Percentiles rank a stretch among this genome's conserved stretches.
These are phyloP conservation scores for Hondaea fermentalgiana DNA, from an alignment of 108 stramenopile genomes.

Conservation along the genomic window DNA sequence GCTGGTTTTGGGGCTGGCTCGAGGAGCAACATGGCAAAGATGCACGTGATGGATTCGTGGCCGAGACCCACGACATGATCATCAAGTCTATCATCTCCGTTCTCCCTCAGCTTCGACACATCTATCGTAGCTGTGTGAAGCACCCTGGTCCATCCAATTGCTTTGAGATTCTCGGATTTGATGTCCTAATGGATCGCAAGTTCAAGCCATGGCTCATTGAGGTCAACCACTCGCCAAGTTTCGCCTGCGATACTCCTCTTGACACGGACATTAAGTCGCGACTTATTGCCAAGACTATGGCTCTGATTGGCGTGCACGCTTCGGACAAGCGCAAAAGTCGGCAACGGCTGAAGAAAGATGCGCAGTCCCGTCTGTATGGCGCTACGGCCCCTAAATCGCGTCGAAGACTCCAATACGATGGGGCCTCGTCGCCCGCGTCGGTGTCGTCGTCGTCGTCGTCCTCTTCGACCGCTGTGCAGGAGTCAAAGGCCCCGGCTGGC, in stretches of 20 bases:
- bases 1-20: constrained; percentile 63
- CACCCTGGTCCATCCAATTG: neutral
- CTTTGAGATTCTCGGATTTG: constrained; percentile 70
- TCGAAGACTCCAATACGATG: neutral
- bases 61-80: constrained; percentile 58
- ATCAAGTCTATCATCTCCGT: constrained; percentile 58
- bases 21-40: constrained; percentile 35
- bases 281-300: constrained; percentile 10
- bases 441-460: neutral
- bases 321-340: neutral
- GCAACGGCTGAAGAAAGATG: neutral
- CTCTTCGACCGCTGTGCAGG: neutral
- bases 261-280: constrained; percentile 40
- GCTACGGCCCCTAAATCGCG: neutral
- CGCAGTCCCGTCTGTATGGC: neutral
- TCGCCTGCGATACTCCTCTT: constrained; percentile 49
- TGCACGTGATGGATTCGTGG: constrained; percentile 47
- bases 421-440: too few species aligned
- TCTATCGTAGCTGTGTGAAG: constrained; percentile 42
- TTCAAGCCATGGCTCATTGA: constrained; percentile 75
- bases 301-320: neutral
- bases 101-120: constrained; percentile 53
- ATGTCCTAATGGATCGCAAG: constrained; percentile 68
- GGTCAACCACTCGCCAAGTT: constrained; percentile 62
- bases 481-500: neutral